Evolutionary conservation across 805 yeast genomes (phyloP).

Genomic region (Metschnikowia dekortorum): DNA sequence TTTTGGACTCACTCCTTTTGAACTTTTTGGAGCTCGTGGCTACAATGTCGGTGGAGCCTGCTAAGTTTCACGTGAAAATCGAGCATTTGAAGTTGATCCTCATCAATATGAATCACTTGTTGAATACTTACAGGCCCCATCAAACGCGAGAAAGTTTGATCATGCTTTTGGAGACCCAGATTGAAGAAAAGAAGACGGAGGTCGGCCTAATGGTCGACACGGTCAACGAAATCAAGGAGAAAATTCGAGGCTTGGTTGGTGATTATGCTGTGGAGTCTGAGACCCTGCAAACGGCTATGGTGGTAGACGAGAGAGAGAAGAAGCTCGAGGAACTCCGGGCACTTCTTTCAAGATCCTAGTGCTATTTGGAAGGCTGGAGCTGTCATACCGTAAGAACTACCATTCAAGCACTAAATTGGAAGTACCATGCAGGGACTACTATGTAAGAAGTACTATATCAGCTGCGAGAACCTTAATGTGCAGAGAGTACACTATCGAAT

Average conservation of each 20-base stretch:
- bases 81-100: conserved; percentile 77
- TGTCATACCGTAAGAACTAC: no score
- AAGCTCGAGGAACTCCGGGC: not conserved
- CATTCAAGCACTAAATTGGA: no score
- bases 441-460: no score
- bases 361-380: no score
- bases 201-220: conserved; percentile 44
- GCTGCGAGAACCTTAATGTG: no score
- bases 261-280: not conserved
- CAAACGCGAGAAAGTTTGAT: conserved; percentile 89
- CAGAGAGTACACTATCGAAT: no score
- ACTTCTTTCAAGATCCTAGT: not conserved
- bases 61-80: conserved; percentile 52
- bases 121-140: conserved; percentile 92
- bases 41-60: conserved; percentile 69
- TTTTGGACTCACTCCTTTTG: conserved; percentile 71
- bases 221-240: conserved; percentile 34
- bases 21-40: conserved; percentile 83
- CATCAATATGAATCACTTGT: conserved; percentile 84
- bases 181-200: conserved; percentile 56
- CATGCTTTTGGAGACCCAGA: conserved; percentile 64
- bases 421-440: no score
- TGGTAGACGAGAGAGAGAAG: not conserved
- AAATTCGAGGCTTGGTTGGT: conserved; percentile 24
- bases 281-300: not conserved